Percentiles rank a stretch among this genome's conserved stretches.
phyloP scores from a whole-genome alignment of 1,284 basidiomycete species.

The Pseudozyma pruni region DNA sequence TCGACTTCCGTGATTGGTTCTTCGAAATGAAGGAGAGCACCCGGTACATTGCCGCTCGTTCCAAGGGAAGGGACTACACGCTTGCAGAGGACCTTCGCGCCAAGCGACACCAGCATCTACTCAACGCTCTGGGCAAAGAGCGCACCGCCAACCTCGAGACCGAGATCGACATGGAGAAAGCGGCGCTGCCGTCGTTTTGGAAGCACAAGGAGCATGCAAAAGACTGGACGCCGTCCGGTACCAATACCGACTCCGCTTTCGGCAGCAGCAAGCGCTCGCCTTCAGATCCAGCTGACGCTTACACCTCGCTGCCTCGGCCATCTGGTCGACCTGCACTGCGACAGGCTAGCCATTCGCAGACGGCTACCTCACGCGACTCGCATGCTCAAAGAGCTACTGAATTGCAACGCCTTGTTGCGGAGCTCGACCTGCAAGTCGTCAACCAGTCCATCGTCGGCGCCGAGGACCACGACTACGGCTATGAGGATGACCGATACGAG shows the following conservation, averaged over 20 bases:
- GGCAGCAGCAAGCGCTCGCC: not conserved
- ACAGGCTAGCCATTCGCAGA: slow-evolving; percentile 2
- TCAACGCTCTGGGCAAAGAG: slow-evolving; percentile 49
- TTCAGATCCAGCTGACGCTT: slow-evolving; percentile 6
- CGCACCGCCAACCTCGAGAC: slow-evolving; percentile 34
- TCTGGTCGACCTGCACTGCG: not conserved
- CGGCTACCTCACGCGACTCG: slow-evolving; percentile 5
- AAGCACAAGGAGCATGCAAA: slow-evolving; percentile 28
- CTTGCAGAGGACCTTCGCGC: slow-evolving; percentile 55
- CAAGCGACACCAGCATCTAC: slow-evolving; percentile 48
- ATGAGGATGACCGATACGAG: slow-evolving; percentile 35
- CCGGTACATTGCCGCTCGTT: slow-evolving; percentile 44
- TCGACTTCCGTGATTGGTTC: slow-evolving; percentile 62
- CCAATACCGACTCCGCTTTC: not conserved
- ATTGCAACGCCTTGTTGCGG: slow-evolving; percentile 31
- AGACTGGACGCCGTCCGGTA: slow-evolving; percentile 6
- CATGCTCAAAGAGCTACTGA: slow-evolving; percentile 22
- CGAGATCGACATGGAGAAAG: slow-evolving; percentile 46
- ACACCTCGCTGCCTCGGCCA: slow-evolving; percentile 7
- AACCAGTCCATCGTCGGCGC: slow-evolving; percentile 11
- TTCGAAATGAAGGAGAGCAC: slow-evolving; percentile 54
- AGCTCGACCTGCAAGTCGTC: slow-evolving; percentile 39
- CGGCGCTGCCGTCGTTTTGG: slow-evolving; percentile 43
- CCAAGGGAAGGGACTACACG: slow-evolving; percentile 45
- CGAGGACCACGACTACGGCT: slow-evolving; percentile 18